Conservation (phyloP, 345 rosid species). For the Excoecaria cochinchinensis region DNA sequence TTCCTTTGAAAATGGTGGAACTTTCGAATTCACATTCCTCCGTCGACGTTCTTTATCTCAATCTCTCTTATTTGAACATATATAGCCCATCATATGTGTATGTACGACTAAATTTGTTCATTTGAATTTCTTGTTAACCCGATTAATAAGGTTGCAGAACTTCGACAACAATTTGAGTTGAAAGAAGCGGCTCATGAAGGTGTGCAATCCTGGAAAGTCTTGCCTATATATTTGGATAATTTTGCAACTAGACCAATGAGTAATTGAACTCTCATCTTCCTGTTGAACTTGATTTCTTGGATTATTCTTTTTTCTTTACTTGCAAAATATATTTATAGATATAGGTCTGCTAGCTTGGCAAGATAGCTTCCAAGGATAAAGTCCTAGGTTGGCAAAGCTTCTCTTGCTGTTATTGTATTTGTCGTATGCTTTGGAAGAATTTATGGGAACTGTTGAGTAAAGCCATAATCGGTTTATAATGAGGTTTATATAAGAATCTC, state of each 20-base stretch:
- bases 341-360: no score
- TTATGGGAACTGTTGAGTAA: not conserved
- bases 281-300: slow-evolving; percentile 5
- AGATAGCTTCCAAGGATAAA: not conserved
- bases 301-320: not conserved
- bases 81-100: not conserved
- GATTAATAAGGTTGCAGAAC: slow-evolving; percentile 66
- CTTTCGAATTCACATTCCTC: no score
- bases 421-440: not conserved
- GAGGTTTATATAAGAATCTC: no score
- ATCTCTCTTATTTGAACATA: no score
- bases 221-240: no score
- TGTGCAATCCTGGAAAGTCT: slow-evolving; percentile 24
- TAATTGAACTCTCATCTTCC: not conserved
- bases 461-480: no score
- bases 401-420: not conserved
- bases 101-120: not conserved
- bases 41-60: not conserved
- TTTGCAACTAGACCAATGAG: not conserved
- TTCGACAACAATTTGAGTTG: slow-evolving; percentile 64
- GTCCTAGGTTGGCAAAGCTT: not conserved
- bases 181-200: slow-evolving; percentile 80
- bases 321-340: not conserved
- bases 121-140: slow-evolving; percentile 36
- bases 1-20: no score